phyloP scores from a whole-genome alignment of 2,329 filamentous ascomycete genomes.

The Phoma sp. region DNA sequence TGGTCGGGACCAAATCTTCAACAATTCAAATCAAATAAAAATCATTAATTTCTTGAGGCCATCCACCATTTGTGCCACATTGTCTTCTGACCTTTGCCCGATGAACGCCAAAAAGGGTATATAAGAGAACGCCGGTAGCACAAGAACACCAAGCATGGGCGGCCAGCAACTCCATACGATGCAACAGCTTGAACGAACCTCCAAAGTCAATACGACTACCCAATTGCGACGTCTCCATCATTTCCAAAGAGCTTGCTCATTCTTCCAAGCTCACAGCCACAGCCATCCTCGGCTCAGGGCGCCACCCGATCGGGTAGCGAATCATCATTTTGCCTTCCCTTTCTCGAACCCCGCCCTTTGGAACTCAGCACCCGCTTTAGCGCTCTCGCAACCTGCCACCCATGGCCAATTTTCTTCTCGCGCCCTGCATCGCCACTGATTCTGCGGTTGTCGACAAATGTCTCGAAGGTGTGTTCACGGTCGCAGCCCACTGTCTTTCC shows the following conservation, averaged over 20 bases:
- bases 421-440: constrained; percentile 14
- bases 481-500: constrained; percentile 24
- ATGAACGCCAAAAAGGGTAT: constrained; percentile 9
- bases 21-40: background rate
- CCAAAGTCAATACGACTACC: background rate
- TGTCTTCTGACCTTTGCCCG: background rate
- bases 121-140: background rate
- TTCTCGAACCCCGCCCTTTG: constrained; percentile 12
- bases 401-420: constrained; percentile 15
- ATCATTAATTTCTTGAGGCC: background rate
- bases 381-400: constrained; percentile 16
- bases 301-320: constrained; percentile 12
- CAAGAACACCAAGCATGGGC: background rate
- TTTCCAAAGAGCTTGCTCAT: background rate
- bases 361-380: constrained; percentile 14
- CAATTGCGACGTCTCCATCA: background rate
- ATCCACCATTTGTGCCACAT: background rate
- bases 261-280: background rate
- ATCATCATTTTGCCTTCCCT: constrained; percentile 5
- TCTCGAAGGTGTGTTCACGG: constrained; percentile 21
- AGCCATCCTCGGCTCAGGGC: constrained; percentile 3
- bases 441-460: constrained; percentile 16
- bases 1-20: background rate
- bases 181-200: background rate
- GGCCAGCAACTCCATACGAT: background rate